Percentiles rank a stretch among this genome's conserved stretches.
These are phyloP conservation scores for Isabelozyma gotoi DNA, from an alignment of 805 yeast genomes.

Conservation along the genomic window DNA sequence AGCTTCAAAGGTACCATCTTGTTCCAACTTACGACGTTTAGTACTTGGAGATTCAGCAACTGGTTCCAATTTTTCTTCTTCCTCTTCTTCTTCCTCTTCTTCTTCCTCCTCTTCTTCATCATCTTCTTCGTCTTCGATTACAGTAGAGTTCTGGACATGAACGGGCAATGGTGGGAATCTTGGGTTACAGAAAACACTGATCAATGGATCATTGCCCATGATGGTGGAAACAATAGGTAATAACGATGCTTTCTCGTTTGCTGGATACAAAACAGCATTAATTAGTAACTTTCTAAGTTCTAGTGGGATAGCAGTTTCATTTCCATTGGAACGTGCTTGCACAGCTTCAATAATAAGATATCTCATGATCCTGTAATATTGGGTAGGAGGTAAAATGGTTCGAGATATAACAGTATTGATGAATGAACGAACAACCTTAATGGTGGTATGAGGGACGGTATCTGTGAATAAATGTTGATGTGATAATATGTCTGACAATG, in stretches of 20 bases:
- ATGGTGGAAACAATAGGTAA: conserved; percentile 67
- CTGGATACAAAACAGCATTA: conserved; percentile 67
- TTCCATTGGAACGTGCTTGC: conserved; percentile 13
- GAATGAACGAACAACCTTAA: conserved; percentile 40
- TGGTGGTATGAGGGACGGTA: conserved; percentile 38
- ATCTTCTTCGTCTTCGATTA: conserved; percentile 39
- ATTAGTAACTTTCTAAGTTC: conserved; percentile 43
- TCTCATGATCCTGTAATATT: conserved; percentile 55
- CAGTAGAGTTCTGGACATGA: conserved; percentile 25
- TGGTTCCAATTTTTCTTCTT: conserved; percentile 42
- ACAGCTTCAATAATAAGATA: conserved; percentile 37
- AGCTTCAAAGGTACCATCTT: not conserved
- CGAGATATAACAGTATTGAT: conserved; percentile 48
- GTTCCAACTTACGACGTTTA: conserved; percentile 3
- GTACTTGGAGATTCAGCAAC: conserved; percentile 39
- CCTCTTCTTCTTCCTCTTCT: conserved; percentile 29
- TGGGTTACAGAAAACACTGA: conserved; percentile 70
- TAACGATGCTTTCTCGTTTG: conserved; percentile 58
- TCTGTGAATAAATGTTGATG: conserved; percentile 57
- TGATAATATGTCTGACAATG: conserved; percentile 67
- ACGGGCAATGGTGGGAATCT: conserved; percentile 59
- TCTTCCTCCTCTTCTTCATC: conserved; percentile 37
- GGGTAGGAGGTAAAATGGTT: conserved; percentile 58
- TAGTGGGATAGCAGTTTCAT: conserved; percentile 20
- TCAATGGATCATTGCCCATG: conserved; percentile 47